Base-by-base conservation (phyloP, 2,329 filamentous ascomycete species). In the Colletotrichum nymphaeae region DNA sequence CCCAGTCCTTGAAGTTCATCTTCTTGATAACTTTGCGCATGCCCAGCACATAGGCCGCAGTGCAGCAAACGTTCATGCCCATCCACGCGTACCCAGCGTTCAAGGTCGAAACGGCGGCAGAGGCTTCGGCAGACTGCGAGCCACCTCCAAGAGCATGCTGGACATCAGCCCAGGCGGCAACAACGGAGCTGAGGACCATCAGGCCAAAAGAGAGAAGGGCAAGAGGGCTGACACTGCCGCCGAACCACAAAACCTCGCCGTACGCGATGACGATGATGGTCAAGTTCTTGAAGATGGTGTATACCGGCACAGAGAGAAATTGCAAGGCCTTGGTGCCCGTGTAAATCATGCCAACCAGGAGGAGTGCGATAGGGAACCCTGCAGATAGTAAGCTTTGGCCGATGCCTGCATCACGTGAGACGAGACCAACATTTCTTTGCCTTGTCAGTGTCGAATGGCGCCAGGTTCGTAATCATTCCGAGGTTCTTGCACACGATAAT, bases 271-370 rank as follows among this genome's bases (percentile, higher is more conserved):
- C 92, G 79, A 99, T 98, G 83, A 97, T 99, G 74, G 97, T 98
- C 87, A 99, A 85, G 86, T 99, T 99, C 90, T 99, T 99, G 90
- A 99, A 99, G 83, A 99, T 99, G 69, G 97, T 99, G 86, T 99
- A 99, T 30, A 99, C 97, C 28, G 97, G 97, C 69, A 99, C 97
- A 37, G 95, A 98, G 74, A 99, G 93, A 85, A 93, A 98, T 85
- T 98, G 95, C 58, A 99, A 91, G 24, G 97, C 95, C 87, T 98
- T 98, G 80, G 94, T 97, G 80, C 95, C 93, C 68, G 97, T 98
- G 86, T 98, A 99, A 84, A 99, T 98, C 97, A 98, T 99, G 82
- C 95, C 95, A 81, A 98, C 97, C 76, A 99, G 92, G 75, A 98
- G 93, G 68, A 98, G 88, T 71, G 97, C 97, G 79, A 99, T 95